Conservation (phyloP, 106 monocot genomes). For the Dendrobium chrysotoxum region DNA sequence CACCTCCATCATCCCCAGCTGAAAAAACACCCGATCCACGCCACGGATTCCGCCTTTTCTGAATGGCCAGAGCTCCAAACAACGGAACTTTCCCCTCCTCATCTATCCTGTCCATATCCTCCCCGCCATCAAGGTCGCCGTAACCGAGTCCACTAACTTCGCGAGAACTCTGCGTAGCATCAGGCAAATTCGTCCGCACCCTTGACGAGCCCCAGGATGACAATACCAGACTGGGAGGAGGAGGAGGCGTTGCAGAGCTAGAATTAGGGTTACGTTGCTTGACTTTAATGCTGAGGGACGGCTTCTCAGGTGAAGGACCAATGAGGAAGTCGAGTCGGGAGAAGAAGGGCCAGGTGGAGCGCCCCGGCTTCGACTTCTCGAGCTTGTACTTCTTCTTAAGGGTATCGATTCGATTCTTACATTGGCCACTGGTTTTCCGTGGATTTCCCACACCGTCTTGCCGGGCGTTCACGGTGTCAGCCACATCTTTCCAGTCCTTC, state of each 20-base stretch:
- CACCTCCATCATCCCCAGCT: conserved; percentile 5
- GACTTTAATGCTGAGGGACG: not conserved
- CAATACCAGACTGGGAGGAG: not conserved
- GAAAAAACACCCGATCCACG: conserved; percentile 9
- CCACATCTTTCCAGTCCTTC: conserved; percentile 46
- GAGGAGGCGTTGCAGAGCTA: not conserved
- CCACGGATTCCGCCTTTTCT: conserved; percentile 14
- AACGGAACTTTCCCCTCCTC: conserved; percentile 4
- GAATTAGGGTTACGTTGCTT: conserved; percentile 18
- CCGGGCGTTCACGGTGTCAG: conserved; percentile 36
- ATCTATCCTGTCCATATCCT: conserved; percentile 2
- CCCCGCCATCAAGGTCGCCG: not conserved
- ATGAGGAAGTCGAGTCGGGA: conserved; percentile 29
- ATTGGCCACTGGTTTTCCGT: conserved; percentile 35
- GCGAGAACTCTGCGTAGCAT: conserved; percentile 11
- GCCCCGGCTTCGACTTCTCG: conserved; percentile 28
- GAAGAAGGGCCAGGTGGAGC: conserved; percentile 36
- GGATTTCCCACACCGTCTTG: conserved; percentile 24
- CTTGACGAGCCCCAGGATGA: conserved; percentile 10
- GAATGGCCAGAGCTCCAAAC: not conserved
- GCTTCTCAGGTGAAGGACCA: not conserved
- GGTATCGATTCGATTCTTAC: conserved; percentile 57
- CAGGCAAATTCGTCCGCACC: conserved; percentile 7
- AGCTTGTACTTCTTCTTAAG: conserved; percentile 60
- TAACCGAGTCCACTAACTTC: conserved; percentile 12